These are phyloP conservation scores for Odontarrhena argentea DNA, from an alignment of 345 rosid species.

Conservation along the genomic window DNA sequence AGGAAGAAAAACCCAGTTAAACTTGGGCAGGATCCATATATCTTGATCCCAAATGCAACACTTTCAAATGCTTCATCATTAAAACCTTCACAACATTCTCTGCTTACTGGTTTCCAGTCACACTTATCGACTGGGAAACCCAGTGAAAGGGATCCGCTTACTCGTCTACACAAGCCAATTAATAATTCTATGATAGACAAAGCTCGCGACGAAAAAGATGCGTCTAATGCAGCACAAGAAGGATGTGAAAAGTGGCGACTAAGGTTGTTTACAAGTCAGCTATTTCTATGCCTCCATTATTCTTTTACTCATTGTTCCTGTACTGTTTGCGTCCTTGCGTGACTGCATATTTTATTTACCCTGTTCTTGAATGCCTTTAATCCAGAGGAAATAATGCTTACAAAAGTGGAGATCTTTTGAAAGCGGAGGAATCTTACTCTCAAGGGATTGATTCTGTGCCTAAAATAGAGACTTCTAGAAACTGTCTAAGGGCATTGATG, in stretches of 20 bases:
- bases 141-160: constrained; percentile 45
- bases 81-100: constrained; percentile 47
- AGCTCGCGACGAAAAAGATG: constrained; percentile 49
- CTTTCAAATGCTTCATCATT: constrained; percentile 47
- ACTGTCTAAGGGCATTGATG: constrained; percentile 86
- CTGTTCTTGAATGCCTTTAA: constrained; percentile 36
- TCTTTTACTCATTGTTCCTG: constrained; percentile 17
- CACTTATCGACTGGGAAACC: constrained; percentile 44
- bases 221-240: constrained; percentile 69
- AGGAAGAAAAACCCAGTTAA: constrained; percentile 56
- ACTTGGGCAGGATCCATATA: constrained; percentile 46
- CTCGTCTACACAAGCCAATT: constrained; percentile 42
- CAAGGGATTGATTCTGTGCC: constrained; percentile 75
- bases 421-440: constrained; percentile 86
- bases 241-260: constrained; percentile 97
- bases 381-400: constrained; percentile 96
- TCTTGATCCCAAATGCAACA: constrained; percentile 44
- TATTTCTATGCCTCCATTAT: constrained; percentile 17
- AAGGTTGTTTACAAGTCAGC: constrained; percentile 53
- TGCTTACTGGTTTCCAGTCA: constrained; percentile 50
- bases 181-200: constrained; percentile 45
- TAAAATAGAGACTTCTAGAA: constrained; percentile 65
- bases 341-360: constrained; percentile 9
- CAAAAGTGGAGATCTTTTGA: constrained; percentile 62
- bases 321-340: constrained; percentile 10